phyloP scores from a whole-genome alignment of 169 alveolate genomes.

The Eimeria necatrix region DNA sequence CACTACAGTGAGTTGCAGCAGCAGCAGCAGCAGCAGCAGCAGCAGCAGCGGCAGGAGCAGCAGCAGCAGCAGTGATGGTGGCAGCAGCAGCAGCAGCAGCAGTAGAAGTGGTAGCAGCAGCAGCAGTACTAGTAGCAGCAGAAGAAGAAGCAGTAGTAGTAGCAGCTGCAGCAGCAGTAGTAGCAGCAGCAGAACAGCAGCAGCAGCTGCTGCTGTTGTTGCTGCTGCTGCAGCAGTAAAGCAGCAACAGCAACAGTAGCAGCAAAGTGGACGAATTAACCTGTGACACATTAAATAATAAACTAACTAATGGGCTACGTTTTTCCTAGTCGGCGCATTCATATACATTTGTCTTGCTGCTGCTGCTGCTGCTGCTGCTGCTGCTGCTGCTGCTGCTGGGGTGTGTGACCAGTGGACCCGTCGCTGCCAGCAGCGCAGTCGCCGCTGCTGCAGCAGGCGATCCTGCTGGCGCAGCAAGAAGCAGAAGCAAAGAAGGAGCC shows the following conservation, averaged over 20 bases:
- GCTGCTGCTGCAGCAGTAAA: too few relatives aligned
- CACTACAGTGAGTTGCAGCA: neutral
- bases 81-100: too few relatives aligned
- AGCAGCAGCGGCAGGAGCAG: neutral
- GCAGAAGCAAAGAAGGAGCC: constrained; percentile 79
- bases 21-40: neutral
- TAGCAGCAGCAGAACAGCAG: neutral
- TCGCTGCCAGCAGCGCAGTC: constrained; percentile 64
- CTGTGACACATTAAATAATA: too few relatives aligned
- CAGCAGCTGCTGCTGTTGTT: neutral
- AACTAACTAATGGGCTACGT: too few relatives aligned
- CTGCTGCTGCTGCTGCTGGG: neutral
- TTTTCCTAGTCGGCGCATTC: too few relatives aligned
- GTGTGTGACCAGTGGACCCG: constrained; percentile 36
- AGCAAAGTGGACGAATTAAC: too few relatives aligned
- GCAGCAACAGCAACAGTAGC: too few relatives aligned
- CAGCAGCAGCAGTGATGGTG: too few relatives aligned
- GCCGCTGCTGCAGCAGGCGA: constrained; percentile 81
- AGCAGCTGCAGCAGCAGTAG: too few relatives aligned
- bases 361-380: neutral
- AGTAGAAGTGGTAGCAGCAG: too few relatives aligned
- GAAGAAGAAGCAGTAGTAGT: neutral
- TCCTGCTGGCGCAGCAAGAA: constrained; percentile 79
- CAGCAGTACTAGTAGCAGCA: neutral
- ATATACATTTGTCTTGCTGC: neutral